Percentiles rank a stretch among this genome's conserved stretches.
phyloP scores from a whole-genome alignment of 2,329 filamentous ascomycete species.

The Geoglossum cookeanum region DNA sequence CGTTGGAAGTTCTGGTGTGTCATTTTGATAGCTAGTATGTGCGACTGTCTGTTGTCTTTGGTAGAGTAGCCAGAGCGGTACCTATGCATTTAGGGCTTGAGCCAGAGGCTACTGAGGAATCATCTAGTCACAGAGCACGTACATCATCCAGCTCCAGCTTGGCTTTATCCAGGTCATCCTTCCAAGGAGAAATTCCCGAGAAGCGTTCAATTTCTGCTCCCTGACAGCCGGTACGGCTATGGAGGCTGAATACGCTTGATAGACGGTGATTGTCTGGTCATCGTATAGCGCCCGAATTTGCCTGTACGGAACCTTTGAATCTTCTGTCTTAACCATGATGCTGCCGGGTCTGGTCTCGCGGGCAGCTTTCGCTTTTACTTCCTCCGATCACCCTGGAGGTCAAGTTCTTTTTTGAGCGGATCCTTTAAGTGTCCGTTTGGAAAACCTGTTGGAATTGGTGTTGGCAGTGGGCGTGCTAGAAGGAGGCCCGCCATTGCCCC shows the following conservation, averaged over 20 bases:
- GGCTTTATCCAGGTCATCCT: constrained; percentile 50
- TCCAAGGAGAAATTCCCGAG: constrained; percentile 29
- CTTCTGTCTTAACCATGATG: not conserved
- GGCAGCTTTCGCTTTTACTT: no score
- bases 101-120: no score
- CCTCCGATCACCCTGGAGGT: not conserved
- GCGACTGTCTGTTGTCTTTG: constrained; percentile 34
- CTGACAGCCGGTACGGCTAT: constrained; percentile 35
- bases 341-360: not conserved
- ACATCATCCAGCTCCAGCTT: constrained; percentile 45
- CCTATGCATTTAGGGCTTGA: not conserved
- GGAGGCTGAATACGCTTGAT: constrained; percentile 36
- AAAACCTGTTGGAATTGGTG: no score
- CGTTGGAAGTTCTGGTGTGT: constrained; percentile 29
- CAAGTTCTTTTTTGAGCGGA: no score
- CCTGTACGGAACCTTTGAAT: constrained; percentile 7
- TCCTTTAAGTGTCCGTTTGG: no score
- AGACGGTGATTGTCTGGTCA: constrained; percentile 35
- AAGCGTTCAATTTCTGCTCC: constrained; percentile 26
- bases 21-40: constrained; percentile 38
- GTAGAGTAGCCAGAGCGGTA: constrained; percentile 36
- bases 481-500: no score
- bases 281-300: constrained; percentile 34
- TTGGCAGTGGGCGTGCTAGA: no score
- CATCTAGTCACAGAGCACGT: constrained; percentile 14